A percentile compares a stretch with the other conserved stretches of the same genome.
phyloP scores from a whole-genome alignment of 306 rosid species.

The Castanospermum australe region DNA sequence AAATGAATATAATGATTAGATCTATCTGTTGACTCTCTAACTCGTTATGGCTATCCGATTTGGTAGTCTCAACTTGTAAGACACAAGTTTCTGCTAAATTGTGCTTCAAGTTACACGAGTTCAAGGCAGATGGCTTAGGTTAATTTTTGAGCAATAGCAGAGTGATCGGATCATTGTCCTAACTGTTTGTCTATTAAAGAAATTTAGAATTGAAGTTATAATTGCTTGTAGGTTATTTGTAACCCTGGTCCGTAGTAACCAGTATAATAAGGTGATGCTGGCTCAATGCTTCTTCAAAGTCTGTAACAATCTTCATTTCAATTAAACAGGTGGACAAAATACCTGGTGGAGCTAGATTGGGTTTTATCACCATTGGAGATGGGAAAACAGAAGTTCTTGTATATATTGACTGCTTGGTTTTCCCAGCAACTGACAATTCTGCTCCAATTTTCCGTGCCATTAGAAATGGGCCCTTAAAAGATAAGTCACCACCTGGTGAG shows the following conservation, averaged over 20 bases:
- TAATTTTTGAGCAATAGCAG: not conserved
- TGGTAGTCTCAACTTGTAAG: not conserved
- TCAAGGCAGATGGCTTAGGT: not conserved
- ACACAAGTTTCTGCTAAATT: not conserved
- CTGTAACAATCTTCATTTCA: not conserved
- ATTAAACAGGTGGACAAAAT: conserved; percentile 80
- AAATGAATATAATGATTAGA: not conserved
- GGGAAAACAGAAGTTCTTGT: conserved; percentile 80
- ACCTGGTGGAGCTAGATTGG: conserved; percentile 80
- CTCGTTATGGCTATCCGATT: not conserved
- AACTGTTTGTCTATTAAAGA: not conserved
- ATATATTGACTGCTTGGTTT: conserved; percentile 85
- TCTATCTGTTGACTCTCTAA: not conserved
- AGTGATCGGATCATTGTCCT: not conserved
- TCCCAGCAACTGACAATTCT: conserved; percentile 49
- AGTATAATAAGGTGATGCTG: conserved; percentile 5
- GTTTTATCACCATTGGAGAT: conserved; percentile 77
- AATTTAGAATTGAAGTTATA: not conserved
- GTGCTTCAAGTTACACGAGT: not conserved
- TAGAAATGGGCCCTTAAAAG: conserved; percentile 75
- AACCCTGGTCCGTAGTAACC: not conserved
- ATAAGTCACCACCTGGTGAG: conserved; percentile 78
- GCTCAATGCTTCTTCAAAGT: not conserved
- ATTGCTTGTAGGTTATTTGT: not conserved
- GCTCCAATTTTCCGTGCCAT: conserved; percentile 81